Evolutionary conservation across 371 early-diverging fungal species (phyloP).

Genomic region (Mortierella sp.): DNA sequence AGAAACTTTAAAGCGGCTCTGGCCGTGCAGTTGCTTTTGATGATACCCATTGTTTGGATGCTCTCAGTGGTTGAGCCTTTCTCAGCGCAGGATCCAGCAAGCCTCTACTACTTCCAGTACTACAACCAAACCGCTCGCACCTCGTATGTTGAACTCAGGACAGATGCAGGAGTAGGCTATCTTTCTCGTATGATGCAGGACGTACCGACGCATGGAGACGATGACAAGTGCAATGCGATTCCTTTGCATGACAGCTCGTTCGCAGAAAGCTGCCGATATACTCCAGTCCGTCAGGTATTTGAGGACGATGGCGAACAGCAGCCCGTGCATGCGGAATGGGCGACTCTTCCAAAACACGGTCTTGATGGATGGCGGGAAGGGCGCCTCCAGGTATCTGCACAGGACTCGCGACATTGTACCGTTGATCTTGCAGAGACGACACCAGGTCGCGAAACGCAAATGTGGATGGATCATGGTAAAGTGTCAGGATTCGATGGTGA

Average conservation of each 20-base stretch:
- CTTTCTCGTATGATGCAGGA: slow-evolving; percentile 22
- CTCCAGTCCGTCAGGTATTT: slow-evolving; percentile 39
- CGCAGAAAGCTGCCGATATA: slow-evolving; percentile 16
- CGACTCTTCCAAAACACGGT: not conserved
- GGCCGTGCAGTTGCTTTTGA: slow-evolving; percentile 10
- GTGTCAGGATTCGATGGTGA: not conserved
- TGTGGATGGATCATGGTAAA: slow-evolving; percentile 14
- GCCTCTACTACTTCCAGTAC: slow-evolving; percentile 25
- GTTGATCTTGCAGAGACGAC: slow-evolving; percentile 22
- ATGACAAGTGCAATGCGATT: slow-evolving; percentile 1
- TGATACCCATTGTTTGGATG: slow-evolving; percentile 11
- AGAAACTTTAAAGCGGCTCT: slow-evolving; percentile 36
- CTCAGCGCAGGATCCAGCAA: slow-evolving; percentile 12
- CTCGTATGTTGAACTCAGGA: slow-evolving; percentile 19
- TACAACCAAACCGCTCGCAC: slow-evolving; percentile 38
- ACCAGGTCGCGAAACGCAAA: slow-evolving; percentile 25
- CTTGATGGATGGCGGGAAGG: slow-evolving; percentile 32
- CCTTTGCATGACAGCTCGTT: not conserved
- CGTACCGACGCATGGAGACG: slow-evolving; percentile 6
- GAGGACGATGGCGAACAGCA: slow-evolving; percentile 28
- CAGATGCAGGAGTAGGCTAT: slow-evolving; percentile 14
- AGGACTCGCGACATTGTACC: slow-evolving; percentile 39
- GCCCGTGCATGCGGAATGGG: slow-evolving; percentile 34
- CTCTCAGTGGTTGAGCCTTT: slow-evolving; percentile 29
- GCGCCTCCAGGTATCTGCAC: slow-evolving; percentile 19